These are phyloP conservation scores for Volvariella surrecta DNA, from an alignment of 1,284 basidiomycete species.

Conservation along the genomic window DNA sequence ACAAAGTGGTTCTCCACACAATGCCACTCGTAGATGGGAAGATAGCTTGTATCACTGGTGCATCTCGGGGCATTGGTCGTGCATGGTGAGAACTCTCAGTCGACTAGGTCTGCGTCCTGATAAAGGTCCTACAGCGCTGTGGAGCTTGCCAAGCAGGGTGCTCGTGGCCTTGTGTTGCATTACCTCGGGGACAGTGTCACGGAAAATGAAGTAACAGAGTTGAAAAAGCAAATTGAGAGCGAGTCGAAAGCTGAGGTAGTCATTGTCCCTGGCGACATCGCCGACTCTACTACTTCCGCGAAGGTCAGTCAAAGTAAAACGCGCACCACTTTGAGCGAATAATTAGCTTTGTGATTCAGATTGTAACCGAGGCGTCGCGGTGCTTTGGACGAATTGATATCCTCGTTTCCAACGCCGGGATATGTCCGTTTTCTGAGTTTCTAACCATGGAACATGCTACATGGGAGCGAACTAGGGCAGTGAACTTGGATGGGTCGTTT, in stretches of 20 bases:
- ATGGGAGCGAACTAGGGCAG: slow-evolving; percentile 65
- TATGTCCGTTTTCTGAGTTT: slow-evolving; percentile 77
- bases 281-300: slow-evolving; percentile 47
- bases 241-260: slow-evolving; percentile 18
- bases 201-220: slow-evolving; percentile 34
- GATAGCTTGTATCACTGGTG: slow-evolving; percentile 67
- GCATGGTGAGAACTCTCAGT: slow-evolving; percentile 35
- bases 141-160: slow-evolving; percentile 57
- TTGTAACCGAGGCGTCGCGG: slow-evolving; percentile 49
- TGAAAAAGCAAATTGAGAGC: slow-evolving; percentile 37
- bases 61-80: slow-evolving; percentile 75
- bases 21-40: slow-evolving; percentile 52
- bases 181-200: slow-evolving; percentile 60
- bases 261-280: slow-evolving; percentile 61
- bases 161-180: slow-evolving; percentile 60
- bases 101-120: slow-evolving; percentile 1
- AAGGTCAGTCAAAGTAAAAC: slow-evolving; percentile 29
- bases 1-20: slow-evolving; percentile 3
- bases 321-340: background rate
- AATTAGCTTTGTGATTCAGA: slow-evolving; percentile 30
- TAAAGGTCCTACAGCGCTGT: slow-evolving; percentile 33
- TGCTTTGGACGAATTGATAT: slow-evolving; percentile 63
- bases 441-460: slow-evolving; percentile 64
- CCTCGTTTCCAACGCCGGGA: slow-evolving; percentile 66
- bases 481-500: slow-evolving; percentile 77